phyloP scores from a whole-genome alignment of 306 rosid genomes.

The Ceratonia siliqua region DNA sequence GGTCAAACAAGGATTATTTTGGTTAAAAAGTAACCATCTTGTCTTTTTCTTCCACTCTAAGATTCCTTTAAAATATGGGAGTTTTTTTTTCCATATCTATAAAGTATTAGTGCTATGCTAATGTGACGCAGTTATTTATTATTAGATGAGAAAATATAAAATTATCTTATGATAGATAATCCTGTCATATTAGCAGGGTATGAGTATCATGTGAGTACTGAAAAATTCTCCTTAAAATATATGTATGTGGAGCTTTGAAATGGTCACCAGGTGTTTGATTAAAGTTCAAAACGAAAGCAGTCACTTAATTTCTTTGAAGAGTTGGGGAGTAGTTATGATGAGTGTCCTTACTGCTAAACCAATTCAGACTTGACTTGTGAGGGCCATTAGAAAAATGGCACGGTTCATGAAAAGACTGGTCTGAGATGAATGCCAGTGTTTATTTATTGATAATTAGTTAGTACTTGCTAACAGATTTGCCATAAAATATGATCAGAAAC shows the following conservation, averaged over 20 bases:
- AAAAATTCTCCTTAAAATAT: no score
- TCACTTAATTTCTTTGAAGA: background rate
- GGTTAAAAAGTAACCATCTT: background rate
- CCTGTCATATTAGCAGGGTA: no score
- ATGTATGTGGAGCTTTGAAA: constrained; percentile 21
- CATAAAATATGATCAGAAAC: constrained; percentile 8
- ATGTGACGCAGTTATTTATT: no score
- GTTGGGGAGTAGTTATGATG: background rate
- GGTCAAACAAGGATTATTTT: constrained; percentile 7
- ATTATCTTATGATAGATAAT: no score
- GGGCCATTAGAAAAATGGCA: background rate
- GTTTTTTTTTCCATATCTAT: no score
- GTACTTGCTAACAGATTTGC: background rate
- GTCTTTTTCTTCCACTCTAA: constrained; percentile 1
- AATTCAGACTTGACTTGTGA: background rate
- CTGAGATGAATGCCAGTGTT: background rate
- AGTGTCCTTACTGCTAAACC: constrained; percentile 3
- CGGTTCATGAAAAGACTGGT: background rate
- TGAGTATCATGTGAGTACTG: no score
- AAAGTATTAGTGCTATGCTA: no score
- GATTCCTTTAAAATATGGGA: constrained; percentile 8
- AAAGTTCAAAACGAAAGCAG: background rate
- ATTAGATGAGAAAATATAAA: no score
- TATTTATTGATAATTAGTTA: constrained; percentile 1
- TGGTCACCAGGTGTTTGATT: background rate